phyloP scores from a whole-genome alignment of 495 filamentous ascomycete species.

The Melanomma pulvis-pyrius region DNA sequence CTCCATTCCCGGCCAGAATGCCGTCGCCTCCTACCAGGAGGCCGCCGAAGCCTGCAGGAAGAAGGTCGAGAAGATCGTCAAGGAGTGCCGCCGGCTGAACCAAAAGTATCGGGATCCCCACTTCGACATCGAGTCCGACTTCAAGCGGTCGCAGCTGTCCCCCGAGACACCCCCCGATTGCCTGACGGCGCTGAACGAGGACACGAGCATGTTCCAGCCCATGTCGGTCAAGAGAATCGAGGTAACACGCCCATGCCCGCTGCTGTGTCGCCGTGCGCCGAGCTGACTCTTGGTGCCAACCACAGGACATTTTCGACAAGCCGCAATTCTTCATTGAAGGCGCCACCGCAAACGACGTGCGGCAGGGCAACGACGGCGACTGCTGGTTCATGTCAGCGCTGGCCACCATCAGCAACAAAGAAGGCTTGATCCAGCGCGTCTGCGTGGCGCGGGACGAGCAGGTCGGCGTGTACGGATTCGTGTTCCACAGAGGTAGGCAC shows the following conservation, averaged over 20 bases:
- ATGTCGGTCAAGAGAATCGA: constrained; percentile 47
- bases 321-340: constrained; percentile 86
- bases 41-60: constrained; percentile 67
- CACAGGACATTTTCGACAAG: constrained; percentile 79
- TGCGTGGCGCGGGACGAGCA: constrained; percentile 81
- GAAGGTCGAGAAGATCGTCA: constrained; percentile 80
- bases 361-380: constrained; percentile 78
- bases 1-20: constrained; percentile 57
- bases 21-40: constrained; percentile 70
- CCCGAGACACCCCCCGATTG: constrained; percentile 59
- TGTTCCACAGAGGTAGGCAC: constrained; percentile 73
- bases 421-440: constrained; percentile 73
- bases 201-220: constrained; percentile 31
- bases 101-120: constrained; percentile 88
- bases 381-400: constrained; percentile 92
- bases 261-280: constrained; percentile 11
- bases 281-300: constrained; percentile 14
- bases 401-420: constrained; percentile 79
- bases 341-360: constrained; percentile 78
- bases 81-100: constrained; percentile 81
- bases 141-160: constrained; percentile 65
- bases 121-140: constrained; percentile 83
- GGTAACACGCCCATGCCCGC: constrained; percentile 22
- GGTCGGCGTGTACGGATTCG: constrained; percentile 92
- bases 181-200: constrained; percentile 41